phyloP scores from a whole-genome alignment of 306 rosid species.

The Ormosia emarginata region DNA sequence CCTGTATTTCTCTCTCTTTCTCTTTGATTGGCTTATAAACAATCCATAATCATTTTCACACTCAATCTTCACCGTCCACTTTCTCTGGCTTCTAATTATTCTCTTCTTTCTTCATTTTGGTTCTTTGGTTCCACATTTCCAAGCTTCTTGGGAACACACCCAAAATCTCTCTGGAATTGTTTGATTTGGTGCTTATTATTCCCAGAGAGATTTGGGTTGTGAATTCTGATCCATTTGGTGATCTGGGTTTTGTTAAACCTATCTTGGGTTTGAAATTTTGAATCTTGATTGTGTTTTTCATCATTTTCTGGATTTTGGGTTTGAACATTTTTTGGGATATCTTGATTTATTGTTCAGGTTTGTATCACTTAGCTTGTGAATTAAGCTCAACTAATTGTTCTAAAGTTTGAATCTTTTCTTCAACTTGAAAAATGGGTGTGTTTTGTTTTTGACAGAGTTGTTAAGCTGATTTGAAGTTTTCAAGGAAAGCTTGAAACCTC shows the following conservation, averaged over 20 bases:
- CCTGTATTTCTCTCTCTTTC: not conserved
- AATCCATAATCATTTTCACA: not conserved
- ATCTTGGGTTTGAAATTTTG: not conserved
- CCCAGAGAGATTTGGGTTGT: not conserved
- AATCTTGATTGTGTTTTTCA: not conserved
- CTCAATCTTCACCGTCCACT: not conserved
- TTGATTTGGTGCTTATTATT: not conserved
- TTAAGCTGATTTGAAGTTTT: conserved; percentile 3
- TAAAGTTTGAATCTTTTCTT: not conserved
- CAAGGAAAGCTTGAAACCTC: not conserved
- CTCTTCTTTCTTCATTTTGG: not conserved
- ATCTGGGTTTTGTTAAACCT: conserved; percentile 8
- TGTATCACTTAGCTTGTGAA: not conserved
- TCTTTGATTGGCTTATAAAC: not conserved
- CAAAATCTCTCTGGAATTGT: not conserved
- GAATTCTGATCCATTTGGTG: not conserved
- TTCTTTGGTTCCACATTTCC: not conserved
- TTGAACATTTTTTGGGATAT: not conserved
- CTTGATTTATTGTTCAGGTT: not conserved
- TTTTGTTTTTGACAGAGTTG: not conserved
- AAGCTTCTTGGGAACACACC: not conserved
- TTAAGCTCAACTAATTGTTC: not conserved
- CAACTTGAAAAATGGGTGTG: conserved; percentile 21
- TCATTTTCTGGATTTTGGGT: not conserved
- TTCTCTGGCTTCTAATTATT: not conserved